phyloP scores from a whole-genome alignment of 2,329 filamentous ascomycete genomes.

The Diaporthe australafricana region DNA sequence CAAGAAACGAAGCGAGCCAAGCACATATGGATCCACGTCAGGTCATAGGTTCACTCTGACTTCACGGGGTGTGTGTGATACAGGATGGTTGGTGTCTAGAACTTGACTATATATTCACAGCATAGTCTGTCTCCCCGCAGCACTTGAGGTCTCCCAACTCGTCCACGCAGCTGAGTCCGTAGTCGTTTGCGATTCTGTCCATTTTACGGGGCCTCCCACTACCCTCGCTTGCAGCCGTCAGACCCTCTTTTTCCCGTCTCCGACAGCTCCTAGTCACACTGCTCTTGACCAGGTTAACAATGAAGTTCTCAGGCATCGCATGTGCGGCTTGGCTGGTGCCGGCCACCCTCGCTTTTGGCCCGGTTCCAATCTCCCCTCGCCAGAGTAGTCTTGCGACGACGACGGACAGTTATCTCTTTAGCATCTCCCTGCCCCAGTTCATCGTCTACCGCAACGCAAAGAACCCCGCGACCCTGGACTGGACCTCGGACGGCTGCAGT shows the following conservation, averaged over 20 bases:
- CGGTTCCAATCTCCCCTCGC: slow-evolving; percentile 3
- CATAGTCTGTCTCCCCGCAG: neutral
- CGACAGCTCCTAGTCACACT: neutral
- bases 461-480: slow-evolving; percentile 21
- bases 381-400: neutral
- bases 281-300: neutral
- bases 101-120: slow-evolving; percentile 14
- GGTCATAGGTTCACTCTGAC: slow-evolving; percentile 13
- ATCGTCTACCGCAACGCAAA: neutral
- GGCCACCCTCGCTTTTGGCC: slow-evolving; percentile 4
- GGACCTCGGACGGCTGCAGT: slow-evolving; percentile 26
- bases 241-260: neutral
- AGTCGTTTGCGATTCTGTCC: neutral
- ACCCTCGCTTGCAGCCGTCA: neutral
- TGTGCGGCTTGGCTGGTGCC: slow-evolving; percentile 18
- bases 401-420: slow-evolving; percentile 23
- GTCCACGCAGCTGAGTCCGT: neutral
- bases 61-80: slow-evolving; percentile 4
- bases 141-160: neutral
- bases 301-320: slow-evolving; percentile 24
- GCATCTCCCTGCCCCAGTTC: slow-evolving; percentile 11
- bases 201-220: neutral
- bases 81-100: neutral
- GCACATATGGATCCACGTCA: neutral
- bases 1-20: neutral